A percentile compares a stretch with the other conserved stretches of the same genome.
These are phyloP conservation scores for Amaranthus tricolor DNA, from an alignment of 179 eudicot genomes.

Conservation along the genomic window DNA sequence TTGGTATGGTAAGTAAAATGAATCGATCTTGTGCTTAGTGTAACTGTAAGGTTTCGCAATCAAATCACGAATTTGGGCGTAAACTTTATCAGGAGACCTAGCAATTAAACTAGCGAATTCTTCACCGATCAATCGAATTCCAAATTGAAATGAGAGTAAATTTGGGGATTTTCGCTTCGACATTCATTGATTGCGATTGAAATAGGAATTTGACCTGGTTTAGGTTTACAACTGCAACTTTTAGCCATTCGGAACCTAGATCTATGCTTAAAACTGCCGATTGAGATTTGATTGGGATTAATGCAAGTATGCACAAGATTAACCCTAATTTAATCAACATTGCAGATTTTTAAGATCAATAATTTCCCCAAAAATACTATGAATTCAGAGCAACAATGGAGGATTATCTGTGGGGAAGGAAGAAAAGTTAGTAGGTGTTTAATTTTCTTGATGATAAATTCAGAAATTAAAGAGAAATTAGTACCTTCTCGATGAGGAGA, in stretches of 20 bases:
- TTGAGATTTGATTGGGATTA: slow-evolving; percentile 27
- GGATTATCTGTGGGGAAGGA: too few relatives aligned
- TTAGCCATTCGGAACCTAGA: slow-evolving; percentile 88
- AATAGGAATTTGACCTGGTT: slow-evolving; percentile 93
- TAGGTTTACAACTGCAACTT: slow-evolving; percentile 83
- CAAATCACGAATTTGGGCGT: too few relatives aligned
- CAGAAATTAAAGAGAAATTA: too few relatives aligned
- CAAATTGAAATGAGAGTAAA: slow-evolving; percentile 62
- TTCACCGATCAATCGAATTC: slow-evolving; percentile 50
- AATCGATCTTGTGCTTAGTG: too few relatives aligned
- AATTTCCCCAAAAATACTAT: too few relatives aligned
- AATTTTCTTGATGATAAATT: too few relatives aligned
- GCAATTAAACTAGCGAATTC: slow-evolving; percentile 62
- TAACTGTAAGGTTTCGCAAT: too few relatives aligned
- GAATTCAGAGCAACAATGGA: too few relatives aligned
- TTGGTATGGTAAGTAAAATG: too few relatives aligned
- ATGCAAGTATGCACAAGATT: slow-evolving; percentile 28
- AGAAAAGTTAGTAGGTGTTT: too few relatives aligned
- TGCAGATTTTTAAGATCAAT: not conserved
- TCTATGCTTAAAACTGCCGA: slow-evolving; percentile 81
- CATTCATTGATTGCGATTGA: slow-evolving; percentile 85
- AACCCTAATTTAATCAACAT: slow-evolving; percentile 32
- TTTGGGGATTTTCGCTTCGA: slow-evolving; percentile 85
- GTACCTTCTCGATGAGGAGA: too few relatives aligned
- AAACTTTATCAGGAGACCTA: slow-evolving; percentile 71